A percentile compares a stretch with the other conserved stretches of the same genome.
Evolutionary conservation across 2,329 filamentous ascomycete genomes (phyloP).

Genomic region (Pseudogymnoascus sp.): DNA sequence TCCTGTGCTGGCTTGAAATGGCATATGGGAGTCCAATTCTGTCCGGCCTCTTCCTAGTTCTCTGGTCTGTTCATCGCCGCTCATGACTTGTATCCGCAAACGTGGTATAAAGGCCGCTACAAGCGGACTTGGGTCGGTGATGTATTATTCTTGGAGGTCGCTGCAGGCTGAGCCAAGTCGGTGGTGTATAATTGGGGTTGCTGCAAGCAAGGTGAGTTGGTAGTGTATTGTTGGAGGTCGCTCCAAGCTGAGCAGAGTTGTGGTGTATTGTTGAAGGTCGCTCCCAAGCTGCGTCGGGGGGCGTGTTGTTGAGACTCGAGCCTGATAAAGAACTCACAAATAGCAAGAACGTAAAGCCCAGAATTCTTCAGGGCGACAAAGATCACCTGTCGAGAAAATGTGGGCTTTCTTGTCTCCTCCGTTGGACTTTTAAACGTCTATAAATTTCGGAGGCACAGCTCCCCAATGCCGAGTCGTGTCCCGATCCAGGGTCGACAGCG

Average conservation of each 20-base stretch:
- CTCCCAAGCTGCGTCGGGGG: background rate
- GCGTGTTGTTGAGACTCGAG: background rate
- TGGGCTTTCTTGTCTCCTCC: background rate
- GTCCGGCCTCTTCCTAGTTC: conserved; percentile 1
- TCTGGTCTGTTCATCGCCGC: background rate
- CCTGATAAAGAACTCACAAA: background rate
- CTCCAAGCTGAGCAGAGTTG: background rate
- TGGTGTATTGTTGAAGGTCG: background rate
- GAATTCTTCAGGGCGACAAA: background rate
- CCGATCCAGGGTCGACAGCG: conserved; percentile 7
- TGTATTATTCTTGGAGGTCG: background rate
- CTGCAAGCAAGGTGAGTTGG: background rate
- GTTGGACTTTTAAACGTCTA: background rate
- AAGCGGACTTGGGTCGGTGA: background rate
- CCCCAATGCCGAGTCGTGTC: conserved; percentile 7
- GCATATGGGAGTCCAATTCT: background rate
- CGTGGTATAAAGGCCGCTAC: background rate
- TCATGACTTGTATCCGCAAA: conserved; percentile 5
- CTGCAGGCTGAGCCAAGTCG: background rate
- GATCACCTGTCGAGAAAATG: background rate
- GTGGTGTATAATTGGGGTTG: background rate
- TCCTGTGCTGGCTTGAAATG: background rate
- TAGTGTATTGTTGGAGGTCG: background rate
- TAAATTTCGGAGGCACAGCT: conserved; percentile 7
- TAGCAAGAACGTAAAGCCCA: background rate